Evolutionary conservation across 495 filamentous ascomycete genomes (phyloP).

Genomic region (Tuber indicum): DNA sequence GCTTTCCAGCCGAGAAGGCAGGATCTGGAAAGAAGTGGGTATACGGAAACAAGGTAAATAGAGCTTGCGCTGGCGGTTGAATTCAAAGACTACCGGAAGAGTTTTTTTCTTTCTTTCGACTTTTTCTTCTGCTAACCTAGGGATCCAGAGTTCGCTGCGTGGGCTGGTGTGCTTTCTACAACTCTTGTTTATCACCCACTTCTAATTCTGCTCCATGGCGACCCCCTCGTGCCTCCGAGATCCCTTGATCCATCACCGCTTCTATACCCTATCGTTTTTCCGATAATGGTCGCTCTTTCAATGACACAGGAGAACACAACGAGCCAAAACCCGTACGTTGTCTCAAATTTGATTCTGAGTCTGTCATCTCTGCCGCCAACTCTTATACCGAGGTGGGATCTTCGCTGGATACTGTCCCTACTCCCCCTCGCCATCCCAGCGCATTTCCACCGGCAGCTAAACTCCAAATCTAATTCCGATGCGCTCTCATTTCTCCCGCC

Average conservation of each 20-base stretch:
- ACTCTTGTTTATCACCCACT: constrained; percentile 32
- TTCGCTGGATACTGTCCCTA: constrained; percentile 61
- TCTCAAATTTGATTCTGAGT: constrained; percentile 74
- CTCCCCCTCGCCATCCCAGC: constrained; percentile 59
- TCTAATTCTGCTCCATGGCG: constrained; percentile 25
- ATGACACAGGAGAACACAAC: constrained; percentile 54
- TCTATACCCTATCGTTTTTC: constrained; percentile 73
- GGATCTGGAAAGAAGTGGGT: constrained; percentile 33
- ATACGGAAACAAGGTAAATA: constrained; percentile 30
- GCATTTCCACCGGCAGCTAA: constrained; percentile 43
- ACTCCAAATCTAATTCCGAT: constrained; percentile 15
- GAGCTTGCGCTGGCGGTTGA: background rate
- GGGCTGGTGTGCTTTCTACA: constrained; percentile 18
- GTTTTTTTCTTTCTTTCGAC: background rate
- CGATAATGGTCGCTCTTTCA: constrained; percentile 69
- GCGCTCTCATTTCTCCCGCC: constrained; percentile 26
- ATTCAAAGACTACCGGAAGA: background rate
- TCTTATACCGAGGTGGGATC: constrained; percentile 57
- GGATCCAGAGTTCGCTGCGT: constrained; percentile 24
- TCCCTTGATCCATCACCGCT: constrained; percentile 86
- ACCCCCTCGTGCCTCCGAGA: constrained; percentile 29
- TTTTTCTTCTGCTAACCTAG: background rate
- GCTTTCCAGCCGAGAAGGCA: constrained; percentile 27
- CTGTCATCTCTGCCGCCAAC: constrained; percentile 68
- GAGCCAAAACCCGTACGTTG: constrained; percentile 46